These are phyloP conservation scores for Schizochytrium sp. DNA, from an alignment of 108 stramenopile genomes.

Conservation along the genomic window DNA sequence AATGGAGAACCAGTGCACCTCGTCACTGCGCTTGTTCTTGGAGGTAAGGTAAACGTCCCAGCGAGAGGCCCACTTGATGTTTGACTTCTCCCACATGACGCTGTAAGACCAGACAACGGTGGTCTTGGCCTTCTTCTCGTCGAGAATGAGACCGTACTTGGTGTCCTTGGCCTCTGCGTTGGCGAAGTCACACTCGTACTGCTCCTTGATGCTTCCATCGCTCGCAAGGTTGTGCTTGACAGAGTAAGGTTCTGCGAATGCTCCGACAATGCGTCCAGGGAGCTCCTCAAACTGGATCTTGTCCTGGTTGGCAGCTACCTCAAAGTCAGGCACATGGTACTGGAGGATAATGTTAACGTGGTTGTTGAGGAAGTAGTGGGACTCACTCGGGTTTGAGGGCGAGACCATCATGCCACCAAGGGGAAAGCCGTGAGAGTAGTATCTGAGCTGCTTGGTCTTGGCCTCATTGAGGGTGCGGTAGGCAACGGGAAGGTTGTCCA, in stretches of 20 bases:
- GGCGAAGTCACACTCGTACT: conserved; percentile 78
- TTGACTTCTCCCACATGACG: conserved; percentile 88
- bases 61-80: conserved; percentile 92
- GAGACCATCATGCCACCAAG: conserved; percentile 82
- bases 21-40: conserved; percentile 89
- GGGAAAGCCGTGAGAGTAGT: conserved; percentile 92
- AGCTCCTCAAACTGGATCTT: conserved; percentile 70
- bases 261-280: conserved; percentile 92
- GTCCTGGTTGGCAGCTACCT: conserved; percentile 63
- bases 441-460: conserved; percentile 72
- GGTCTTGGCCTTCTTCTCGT: conserved; percentile 71
- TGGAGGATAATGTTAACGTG: conserved; percentile 93
- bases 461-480: conserved; percentile 81
- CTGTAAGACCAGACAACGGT: conserved; percentile 98
- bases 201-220: conserved; percentile 20
- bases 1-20: conserved; percentile 98
- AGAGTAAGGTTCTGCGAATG: conserved; percentile 92
- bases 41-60: conserved; percentile 97
- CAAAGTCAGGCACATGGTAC: conserved; percentile 85
- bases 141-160: conserved; percentile 69
- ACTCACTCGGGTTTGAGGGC: neutral
- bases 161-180: conserved; percentile 81
- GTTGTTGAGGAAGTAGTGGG: conserved; percentile 81
- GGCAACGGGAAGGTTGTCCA: conserved; percentile 94
- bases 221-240: conserved; percentile 77